Conservation (phyloP, 306 rosid genomes). For the Fagus crenata region DNA sequence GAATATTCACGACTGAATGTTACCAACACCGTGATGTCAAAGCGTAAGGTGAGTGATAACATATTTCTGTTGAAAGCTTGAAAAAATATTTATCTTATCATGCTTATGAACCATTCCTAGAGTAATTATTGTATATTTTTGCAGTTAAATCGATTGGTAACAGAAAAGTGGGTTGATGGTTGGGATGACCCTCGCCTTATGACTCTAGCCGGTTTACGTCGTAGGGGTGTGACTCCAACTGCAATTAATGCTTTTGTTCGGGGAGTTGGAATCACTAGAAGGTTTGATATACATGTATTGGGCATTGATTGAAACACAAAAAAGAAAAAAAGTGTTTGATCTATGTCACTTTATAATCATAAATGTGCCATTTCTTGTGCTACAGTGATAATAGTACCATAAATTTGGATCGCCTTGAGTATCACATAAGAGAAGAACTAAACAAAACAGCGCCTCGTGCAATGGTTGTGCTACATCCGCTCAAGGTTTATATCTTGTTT, state of each 20-base stretch:
- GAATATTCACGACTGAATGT: slow-evolving; percentile 93
- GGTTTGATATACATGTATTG: slow-evolving; percentile 43
- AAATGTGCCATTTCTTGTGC: slow-evolving; percentile 16
- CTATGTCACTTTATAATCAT: slow-evolving; percentile 10
- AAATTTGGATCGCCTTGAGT: slow-evolving; percentile 82
- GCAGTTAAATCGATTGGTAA: slow-evolving; percentile 86
- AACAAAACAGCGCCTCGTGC: slow-evolving; percentile 73
- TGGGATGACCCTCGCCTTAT: slow-evolving; percentile 99
- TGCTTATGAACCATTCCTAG: slow-evolving; percentile 10
- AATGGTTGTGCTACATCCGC: slow-evolving; percentile 85
- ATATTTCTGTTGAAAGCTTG: not conserved
- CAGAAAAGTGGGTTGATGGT: slow-evolving; percentile 90
- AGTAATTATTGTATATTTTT: slow-evolving; percentile 32
- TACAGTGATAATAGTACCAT: slow-evolving; percentile 88
- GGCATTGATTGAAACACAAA: not conserved
- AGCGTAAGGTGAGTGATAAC: slow-evolving; percentile 76
- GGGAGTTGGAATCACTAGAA: slow-evolving; percentile 98
- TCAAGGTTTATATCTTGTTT: slow-evolving; percentile 60
- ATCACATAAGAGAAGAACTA: slow-evolving; percentile 91
- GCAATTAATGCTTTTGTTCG: slow-evolving; percentile 91
- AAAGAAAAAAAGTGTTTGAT: slow-evolving; percentile 2
- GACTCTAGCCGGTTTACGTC: slow-evolving; percentile 92
- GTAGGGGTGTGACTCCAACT: slow-evolving; percentile 80
- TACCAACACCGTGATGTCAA: slow-evolving; percentile 92
- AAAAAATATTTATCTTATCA: not conserved